Evolutionary conservation across 2,329 filamentous ascomycete genomes (phyloP).

Genomic region (Penicillium sp.): DNA sequence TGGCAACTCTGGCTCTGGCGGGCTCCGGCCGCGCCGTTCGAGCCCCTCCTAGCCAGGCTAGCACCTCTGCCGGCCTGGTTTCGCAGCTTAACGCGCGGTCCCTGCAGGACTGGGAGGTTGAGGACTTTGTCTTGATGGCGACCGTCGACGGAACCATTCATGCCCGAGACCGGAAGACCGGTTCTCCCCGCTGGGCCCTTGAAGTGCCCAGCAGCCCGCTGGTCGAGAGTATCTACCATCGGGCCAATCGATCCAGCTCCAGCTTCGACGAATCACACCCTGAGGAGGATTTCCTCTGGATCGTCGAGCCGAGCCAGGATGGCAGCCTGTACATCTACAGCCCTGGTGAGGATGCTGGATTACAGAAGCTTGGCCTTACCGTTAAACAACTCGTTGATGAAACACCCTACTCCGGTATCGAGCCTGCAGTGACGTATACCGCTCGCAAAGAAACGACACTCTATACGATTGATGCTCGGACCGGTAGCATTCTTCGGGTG

Average conservation of each 20-base stretch:
- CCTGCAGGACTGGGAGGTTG: conserved; percentile 99
- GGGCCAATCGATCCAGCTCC: conserved; percentile 69
- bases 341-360: conserved; percentile 59
- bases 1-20: conserved; percentile 97
- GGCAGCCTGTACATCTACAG: conserved; percentile 87
- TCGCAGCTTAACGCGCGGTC: conserved; percentile 94
- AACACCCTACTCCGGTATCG: conserved; percentile 73
- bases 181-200: conserved; percentile 82
- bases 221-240: conserved; percentile 85
- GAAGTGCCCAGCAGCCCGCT: conserved; percentile 78
- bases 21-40: conserved; percentile 74
- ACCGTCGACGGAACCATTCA: conserved; percentile 98
- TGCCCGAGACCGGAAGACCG: conserved; percentile 85
- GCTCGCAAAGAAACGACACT: conserved; percentile 89
- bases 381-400: conserved; percentile 84
- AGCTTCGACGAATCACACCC: conserved; percentile 59
- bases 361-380: conserved; percentile 54
- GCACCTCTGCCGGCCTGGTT: conserved; percentile 67
- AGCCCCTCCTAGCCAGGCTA: conserved; percentile 82
- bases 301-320: conserved; percentile 87
- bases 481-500: conserved; percentile 78
- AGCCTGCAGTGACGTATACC: conserved; percentile 82
- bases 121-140: conserved; percentile 99
- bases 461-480: conserved; percentile 85
- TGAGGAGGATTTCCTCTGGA: conserved; percentile 90